Evolutionary conservation across 371 early-diverging fungal species (phyloP).

Genomic region (Mortierella sp.): DNA sequence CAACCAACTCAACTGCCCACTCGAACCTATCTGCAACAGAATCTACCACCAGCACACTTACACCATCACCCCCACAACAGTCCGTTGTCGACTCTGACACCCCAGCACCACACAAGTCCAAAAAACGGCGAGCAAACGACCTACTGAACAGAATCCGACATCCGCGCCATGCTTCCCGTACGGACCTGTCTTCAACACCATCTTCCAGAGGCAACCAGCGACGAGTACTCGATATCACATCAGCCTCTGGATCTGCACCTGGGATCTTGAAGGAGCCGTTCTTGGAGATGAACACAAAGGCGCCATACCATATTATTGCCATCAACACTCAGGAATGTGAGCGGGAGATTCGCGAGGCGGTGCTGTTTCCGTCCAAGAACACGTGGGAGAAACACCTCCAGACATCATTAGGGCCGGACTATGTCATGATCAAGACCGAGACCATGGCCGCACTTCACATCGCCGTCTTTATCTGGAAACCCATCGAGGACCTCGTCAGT

Average conservation of each 20-base stretch:
- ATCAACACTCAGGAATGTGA: slow-evolving; percentile 87
- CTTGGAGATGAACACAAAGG: slow-evolving; percentile 44
- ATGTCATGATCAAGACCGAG: slow-evolving; percentile 69
- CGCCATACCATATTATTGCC: slow-evolving; percentile 75
- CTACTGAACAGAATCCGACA: slow-evolving; percentile 20
- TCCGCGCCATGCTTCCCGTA: background rate
- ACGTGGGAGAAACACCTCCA: slow-evolving; percentile 72
- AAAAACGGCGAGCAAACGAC: background rate
- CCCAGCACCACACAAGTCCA: background rate
- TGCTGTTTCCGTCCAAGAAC: slow-evolving; percentile 73
- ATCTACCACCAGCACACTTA: background rate
- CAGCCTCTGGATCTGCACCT: slow-evolving; percentile 4
- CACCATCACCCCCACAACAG: background rate
- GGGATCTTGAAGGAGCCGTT: slow-evolving; percentile 53
- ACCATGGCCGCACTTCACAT: slow-evolving; percentile 79
- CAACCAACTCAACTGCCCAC: background rate
- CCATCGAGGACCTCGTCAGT: slow-evolving; percentile 64
- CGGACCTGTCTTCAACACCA: background rate
- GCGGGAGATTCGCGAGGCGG: slow-evolving; percentile 70
- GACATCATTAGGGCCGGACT: slow-evolving; percentile 63
- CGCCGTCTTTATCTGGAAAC: slow-evolving; percentile 76
- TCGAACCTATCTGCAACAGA: background rate
- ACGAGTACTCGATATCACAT: background rate
- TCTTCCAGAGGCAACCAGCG: background rate
- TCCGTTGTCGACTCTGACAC: background rate